Conservation (phyloP, 164 flowering plant species). For the Sedum album region DNA sequence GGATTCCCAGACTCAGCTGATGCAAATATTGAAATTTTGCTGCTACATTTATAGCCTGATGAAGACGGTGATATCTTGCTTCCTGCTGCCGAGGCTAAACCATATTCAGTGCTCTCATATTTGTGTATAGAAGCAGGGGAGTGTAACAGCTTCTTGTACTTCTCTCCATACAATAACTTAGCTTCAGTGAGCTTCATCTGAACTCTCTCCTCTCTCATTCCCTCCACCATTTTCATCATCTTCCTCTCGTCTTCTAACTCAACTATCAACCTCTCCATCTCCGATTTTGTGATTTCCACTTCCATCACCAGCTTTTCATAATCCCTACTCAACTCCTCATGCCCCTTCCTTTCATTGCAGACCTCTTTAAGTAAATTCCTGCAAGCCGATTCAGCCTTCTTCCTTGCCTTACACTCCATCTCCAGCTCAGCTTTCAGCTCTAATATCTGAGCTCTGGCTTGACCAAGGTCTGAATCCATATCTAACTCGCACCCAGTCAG, state of each 20-base stretch:
- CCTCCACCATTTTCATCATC: constrained; percentile 63
- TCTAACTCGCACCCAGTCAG: constrained; percentile 30
- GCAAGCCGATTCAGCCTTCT: constrained; percentile 37
- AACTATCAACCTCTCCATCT: constrained; percentile 28
- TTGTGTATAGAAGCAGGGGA: background rate
- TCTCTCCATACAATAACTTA: constrained; percentile 45
- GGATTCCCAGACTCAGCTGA: constrained; percentile 49
- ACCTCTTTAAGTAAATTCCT: constrained; percentile 25
- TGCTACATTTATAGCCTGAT: constrained; percentile 1
- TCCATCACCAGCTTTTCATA: constrained; percentile 44
- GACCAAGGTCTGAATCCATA: constrained; percentile 47
- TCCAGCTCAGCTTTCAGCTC: constrained; percentile 50
- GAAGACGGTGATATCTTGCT: constrained; percentile 2
- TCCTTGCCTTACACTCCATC: constrained; percentile 39
- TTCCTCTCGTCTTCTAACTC: constrained; percentile 59
- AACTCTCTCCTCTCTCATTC: constrained; percentile 62
- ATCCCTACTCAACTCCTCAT: constrained; percentile 33
- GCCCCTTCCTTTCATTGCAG: constrained; percentile 35
- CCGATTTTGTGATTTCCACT: constrained; percentile 24
- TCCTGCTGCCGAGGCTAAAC: background rate
- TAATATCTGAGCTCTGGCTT: constrained; percentile 34
- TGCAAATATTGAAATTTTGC: constrained; percentile 5
- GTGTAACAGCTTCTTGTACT: constrained; percentile 23
- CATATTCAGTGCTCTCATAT: background rate
- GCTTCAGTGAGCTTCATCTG: constrained; percentile 74